These are phyloP conservation scores for Lojkania enalia DNA, from an alignment of 2,329 filamentous ascomycete species.

Conservation along the genomic window DNA sequence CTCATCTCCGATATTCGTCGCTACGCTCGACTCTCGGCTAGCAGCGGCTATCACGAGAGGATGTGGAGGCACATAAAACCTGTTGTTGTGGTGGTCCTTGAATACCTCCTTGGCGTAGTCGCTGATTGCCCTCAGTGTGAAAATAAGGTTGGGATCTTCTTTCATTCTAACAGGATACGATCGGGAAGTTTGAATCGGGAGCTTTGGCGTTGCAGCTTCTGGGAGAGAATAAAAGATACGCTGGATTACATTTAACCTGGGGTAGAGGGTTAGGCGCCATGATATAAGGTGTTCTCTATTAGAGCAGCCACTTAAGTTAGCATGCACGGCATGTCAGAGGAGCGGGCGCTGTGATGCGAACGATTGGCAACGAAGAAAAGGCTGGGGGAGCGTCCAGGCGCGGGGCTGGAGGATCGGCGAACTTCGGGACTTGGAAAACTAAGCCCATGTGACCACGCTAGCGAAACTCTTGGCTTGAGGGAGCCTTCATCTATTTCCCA, in stretches of 20 bases:
- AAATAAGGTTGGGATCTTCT: conserved; percentile 4
- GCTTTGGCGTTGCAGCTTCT: conserved; percentile 4
- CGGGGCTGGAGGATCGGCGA: no score
- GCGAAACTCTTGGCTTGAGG: neutral
- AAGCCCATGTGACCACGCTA: no score
- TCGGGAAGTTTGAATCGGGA: conserved; percentile 1
- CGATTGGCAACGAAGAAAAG: conserved; percentile 7
- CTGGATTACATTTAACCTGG: conserved; percentile 5
- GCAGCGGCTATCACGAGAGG: conserved; percentile 1
- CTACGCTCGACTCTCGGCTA: conserved; percentile 4
- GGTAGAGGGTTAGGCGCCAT: conserved; percentile 1
- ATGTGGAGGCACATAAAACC: conserved; percentile 3
- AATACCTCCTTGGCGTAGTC: neutral
- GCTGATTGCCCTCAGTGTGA: conserved; percentile 5
- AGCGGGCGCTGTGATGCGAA: conserved; percentile 1
- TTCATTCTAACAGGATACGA: conserved; percentile 4
- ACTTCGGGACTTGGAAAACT: no score
- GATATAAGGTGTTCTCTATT: conserved; percentile 4
- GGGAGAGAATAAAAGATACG: conserved; percentile 2
- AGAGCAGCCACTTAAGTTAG: conserved; percentile 2
- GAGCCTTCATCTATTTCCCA: conserved; percentile 1
- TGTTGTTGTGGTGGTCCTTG: conserved; percentile 1
- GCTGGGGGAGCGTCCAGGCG: neutral
- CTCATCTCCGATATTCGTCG: conserved; percentile 6
- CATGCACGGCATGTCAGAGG: neutral